Conservation (phyloP, 1,284 basidiomycete species). For the Spongiforma sp. region DNA sequence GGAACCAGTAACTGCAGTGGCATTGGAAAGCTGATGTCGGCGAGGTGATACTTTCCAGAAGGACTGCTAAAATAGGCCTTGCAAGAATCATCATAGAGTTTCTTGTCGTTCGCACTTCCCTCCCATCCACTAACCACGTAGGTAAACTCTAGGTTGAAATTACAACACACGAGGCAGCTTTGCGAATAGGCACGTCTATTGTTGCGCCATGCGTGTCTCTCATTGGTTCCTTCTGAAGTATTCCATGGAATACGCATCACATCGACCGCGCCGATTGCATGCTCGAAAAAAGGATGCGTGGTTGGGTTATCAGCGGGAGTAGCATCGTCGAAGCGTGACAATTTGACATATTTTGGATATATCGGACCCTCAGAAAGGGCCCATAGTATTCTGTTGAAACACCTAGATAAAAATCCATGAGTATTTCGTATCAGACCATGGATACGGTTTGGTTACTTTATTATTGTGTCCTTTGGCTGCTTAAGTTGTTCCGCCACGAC, state of each 20-base stretch:
- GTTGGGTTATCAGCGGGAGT: neutral
- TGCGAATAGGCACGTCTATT: slow-evolving; percentile 1
- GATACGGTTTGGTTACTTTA: neutral
- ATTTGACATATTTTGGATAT: neutral
- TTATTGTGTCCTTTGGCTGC: neutral
- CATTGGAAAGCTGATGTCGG: neutral
- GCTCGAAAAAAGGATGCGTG: neutral
- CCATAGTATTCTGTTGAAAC: no score
- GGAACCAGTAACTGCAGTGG: neutral
- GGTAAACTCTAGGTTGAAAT: slow-evolving; percentile 7
- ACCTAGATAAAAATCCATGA: no score
- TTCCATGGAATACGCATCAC: slow-evolving; percentile 4
- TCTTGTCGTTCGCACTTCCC: neutral
- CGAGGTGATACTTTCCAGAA: slow-evolving; percentile 7
- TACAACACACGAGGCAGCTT: slow-evolving; percentile 4
- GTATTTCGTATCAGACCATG: no score
- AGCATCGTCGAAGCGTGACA: neutral
- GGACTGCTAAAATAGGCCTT: neutral
- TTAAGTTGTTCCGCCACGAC: neutral
- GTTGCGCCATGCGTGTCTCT: neutral
- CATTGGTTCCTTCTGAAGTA: neutral
- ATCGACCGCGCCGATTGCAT: slow-evolving; percentile 3
- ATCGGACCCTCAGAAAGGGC: no score
- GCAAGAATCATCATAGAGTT: neutral
- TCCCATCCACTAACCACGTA: slow-evolving; percentile 11